Percentiles rank a stretch among this genome's conserved stretches.
Conservation (phyloP, 768 basidiomycete species). For the Hemileccinum impolitum region DNA sequence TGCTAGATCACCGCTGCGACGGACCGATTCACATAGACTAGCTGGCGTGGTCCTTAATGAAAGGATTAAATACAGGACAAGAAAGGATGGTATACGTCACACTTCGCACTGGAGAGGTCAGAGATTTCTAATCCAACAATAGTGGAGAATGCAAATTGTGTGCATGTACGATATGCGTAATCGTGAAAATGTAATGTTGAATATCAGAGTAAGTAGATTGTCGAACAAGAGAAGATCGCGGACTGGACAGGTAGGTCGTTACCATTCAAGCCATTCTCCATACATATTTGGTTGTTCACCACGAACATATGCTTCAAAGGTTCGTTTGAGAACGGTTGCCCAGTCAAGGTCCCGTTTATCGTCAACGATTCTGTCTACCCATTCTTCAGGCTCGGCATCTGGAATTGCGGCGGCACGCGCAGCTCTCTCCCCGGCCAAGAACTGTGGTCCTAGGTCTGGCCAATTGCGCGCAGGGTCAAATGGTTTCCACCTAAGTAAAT, state of each 20-base stretch:
- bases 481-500: slow-evolving; percentile 79
- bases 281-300: slow-evolving; percentile 95
- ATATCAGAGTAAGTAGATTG: slow-evolving; percentile 32
- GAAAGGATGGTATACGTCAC: slow-evolving; percentile 22
- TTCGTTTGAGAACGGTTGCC: slow-evolving; percentile 92
- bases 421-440: slow-evolving; percentile 68
- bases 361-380: slow-evolving; percentile 45
- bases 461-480: slow-evolving; percentile 93
- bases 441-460: slow-evolving; percentile 86
- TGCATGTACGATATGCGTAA: slow-evolving; percentile 27
- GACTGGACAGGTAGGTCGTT: slow-evolving; percentile 11
- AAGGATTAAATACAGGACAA: slow-evolving; percentile 24
- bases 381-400: slow-evolving; percentile 32
- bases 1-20: slow-evolving; percentile 10
- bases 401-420: slow-evolving; percentile 48
- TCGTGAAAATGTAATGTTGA: slow-evolving; percentile 20
- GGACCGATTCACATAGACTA: slow-evolving; percentile 10
- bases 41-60: slow-evolving; percentile 18
- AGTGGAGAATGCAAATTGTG: slow-evolving; percentile 23
- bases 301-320: slow-evolving; percentile 89
- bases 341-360: slow-evolving; percentile 85
- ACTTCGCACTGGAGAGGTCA: slow-evolving; percentile 23
- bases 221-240: slow-evolving; percentile 12
- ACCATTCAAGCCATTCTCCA: slow-evolving; percentile 73
- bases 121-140: slow-evolving; percentile 32